phyloP scores from a whole-genome alignment of 2,329 filamentous ascomycete species.

The Colletotrichum sp. region DNA sequence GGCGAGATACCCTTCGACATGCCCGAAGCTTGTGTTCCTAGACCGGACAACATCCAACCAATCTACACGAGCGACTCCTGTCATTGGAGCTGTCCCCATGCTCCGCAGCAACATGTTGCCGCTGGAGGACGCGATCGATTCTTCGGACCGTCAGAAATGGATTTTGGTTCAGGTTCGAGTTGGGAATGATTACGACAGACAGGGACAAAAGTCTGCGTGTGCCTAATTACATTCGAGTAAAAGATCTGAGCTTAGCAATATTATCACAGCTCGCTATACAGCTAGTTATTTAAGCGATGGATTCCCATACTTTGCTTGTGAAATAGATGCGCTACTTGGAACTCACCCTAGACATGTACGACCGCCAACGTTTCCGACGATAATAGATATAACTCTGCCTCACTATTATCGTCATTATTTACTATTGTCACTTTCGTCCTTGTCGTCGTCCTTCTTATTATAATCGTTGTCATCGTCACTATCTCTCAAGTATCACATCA shows the following conservation, averaged over 20 bases:
- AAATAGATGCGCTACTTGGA: accelerated
- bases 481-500: too few species aligned
- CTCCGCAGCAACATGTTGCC: neutral
- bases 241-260: accelerated
- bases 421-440: too few species aligned
- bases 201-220: neutral
- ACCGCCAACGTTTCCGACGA: too few species aligned
- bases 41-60: neutral
- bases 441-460: too few species aligned
- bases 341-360: too few species aligned
- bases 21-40: accelerated
- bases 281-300: neutral
- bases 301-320: neutral
- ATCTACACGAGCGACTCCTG: neutral
- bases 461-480: too few species aligned
- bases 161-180: neutral
- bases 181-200: accelerated
- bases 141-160: neutral
- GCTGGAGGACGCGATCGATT: accelerated
- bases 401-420: too few species aligned
- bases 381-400: neutral
- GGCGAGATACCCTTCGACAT: neutral
- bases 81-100: neutral
- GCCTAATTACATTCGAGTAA: too few species aligned
- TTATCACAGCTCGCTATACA: neutral